Evolutionary conservation across 176 grass and related monocot species (phyloP).

Genomic region (Cymbopogon citratus): DNA sequence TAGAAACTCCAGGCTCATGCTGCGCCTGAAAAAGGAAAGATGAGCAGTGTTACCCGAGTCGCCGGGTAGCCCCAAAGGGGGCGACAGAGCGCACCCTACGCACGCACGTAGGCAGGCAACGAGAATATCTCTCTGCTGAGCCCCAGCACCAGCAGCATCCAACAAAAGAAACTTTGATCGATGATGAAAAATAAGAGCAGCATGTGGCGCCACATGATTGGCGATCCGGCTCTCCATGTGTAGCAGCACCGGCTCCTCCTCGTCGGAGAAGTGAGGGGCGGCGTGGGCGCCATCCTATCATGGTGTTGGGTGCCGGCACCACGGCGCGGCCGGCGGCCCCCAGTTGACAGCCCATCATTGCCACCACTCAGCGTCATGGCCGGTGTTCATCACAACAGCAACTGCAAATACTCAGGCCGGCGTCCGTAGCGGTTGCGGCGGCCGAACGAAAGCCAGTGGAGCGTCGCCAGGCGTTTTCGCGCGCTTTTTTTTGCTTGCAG

Average conservation of each 20-base stretch:
- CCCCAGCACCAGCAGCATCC: background rate
- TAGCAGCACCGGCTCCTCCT: background rate
- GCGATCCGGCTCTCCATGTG: background rate
- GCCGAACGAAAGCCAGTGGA: background rate
- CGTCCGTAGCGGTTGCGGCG: background rate
- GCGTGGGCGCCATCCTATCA: constrained; percentile 8
- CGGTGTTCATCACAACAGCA: background rate
- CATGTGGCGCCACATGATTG: constrained; percentile 26
- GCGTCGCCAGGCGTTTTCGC: background rate
- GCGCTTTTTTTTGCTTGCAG: background rate
- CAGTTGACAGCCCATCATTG: background rate
- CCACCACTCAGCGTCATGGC: background rate
- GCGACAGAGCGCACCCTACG: background rate
- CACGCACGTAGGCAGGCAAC: background rate
- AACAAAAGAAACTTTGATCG: background rate
- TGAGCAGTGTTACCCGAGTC: background rate
- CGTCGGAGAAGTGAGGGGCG: background rate
- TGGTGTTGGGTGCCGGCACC: background rate
- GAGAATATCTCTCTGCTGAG: background rate
- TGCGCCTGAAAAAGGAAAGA: constrained; percentile 14
- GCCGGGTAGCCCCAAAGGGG: background rate
- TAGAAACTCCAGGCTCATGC: background rate
- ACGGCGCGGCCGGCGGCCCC: background rate
- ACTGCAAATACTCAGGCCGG: background rate
- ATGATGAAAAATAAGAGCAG: background rate